Evolutionary conservation across 768 basidiomycete species (phyloP), one percentile per base, ranked within the genome.

Genomic region (Kwoniella sp.): DNA sequence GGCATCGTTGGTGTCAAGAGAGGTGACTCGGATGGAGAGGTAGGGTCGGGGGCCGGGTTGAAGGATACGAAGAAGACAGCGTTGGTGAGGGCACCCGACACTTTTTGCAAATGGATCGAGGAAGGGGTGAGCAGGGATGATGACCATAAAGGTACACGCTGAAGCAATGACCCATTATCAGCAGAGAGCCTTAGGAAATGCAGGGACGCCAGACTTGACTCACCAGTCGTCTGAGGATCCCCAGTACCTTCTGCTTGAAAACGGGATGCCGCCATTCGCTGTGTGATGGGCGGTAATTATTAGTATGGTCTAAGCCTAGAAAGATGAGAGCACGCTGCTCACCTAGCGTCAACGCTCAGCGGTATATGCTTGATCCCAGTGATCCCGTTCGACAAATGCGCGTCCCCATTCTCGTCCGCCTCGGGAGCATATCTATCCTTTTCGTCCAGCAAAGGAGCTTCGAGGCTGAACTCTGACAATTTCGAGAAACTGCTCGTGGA

Each of bases 31-130:
- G 69, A 70, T 22, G 78, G 75, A 52, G 69, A 68, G 1, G 75
- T 79, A 5, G 76, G 78, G 37, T 68, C 50, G 0, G 70, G 61
- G 0, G 74, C 65, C 2, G 77, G 73, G 30, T 82, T 87, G 73
- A 79, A 92, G 11, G 93, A 91, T 59, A 97, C 89, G 82, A 98
- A 99, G 83, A 92, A 98, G 61, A 99, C 93, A 61, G 91, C 90
- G 81, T 99, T 99, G 47, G 95, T 99, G 69, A 97, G 82, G 12
- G 92, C 89, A 9, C 95, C 94, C 7, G 93, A 92, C 25, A 94
- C 89, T 77, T 90, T 93, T 76, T 84, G 84, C 69, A 97, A 85
- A 60, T 83, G 83, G 56, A 94, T 68, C 31, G 80, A 74, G 0
- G 71, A 68, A 4, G 78, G 71, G 13, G 63, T 69, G 29, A 82